A percentile compares a stretch with the other conserved stretches of the same genome.
phyloP scores from a whole-genome alignment of 1,284 basidiomycete genomes.

The Cryptococcus floricola region DNA sequence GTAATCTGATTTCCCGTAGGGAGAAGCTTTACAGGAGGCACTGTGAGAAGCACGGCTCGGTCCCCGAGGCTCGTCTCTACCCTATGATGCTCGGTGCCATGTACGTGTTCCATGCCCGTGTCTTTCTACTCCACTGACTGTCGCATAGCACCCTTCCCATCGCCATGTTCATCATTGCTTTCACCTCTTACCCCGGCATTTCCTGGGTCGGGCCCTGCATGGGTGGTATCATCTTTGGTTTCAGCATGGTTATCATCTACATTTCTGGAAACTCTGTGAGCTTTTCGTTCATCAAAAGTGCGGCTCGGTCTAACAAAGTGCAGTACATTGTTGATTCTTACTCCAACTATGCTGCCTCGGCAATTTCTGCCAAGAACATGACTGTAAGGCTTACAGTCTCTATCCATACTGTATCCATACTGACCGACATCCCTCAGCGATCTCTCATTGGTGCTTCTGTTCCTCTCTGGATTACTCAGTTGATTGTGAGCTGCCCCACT shows the following conservation, averaged over 20 bases:
- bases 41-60: not conserved
- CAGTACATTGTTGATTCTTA: constrained; percentile 34
- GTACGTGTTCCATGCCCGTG: not conserved
- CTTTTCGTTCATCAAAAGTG: not conserved
- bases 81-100: constrained; percentile 37
- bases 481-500: constrained; percentile 20
- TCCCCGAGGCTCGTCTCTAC: constrained; percentile 36
- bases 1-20: not conserved
- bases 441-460: constrained; percentile 49
- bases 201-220: constrained; percentile 39
- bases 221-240: constrained; percentile 37
- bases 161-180: constrained; percentile 49
- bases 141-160: constrained; percentile 35
- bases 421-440: constrained; percentile 19
- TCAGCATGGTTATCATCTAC: constrained; percentile 43
- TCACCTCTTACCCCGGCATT: constrained; percentile 34
- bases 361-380: constrained; percentile 53
- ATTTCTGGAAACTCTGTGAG: constrained; percentile 40
- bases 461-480: constrained; percentile 36
- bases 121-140: not conserved
- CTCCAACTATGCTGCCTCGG: constrained; percentile 36
- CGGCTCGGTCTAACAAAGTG: not conserved
- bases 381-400: constrained; percentile 15
- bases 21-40: constrained; percentile 34
- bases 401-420: too few relatives aligned